These are phyloP conservation scores for Scenedesmus sp. DNA, from an alignment of 163 green algal genomes.

Conservation along the genomic window DNA sequence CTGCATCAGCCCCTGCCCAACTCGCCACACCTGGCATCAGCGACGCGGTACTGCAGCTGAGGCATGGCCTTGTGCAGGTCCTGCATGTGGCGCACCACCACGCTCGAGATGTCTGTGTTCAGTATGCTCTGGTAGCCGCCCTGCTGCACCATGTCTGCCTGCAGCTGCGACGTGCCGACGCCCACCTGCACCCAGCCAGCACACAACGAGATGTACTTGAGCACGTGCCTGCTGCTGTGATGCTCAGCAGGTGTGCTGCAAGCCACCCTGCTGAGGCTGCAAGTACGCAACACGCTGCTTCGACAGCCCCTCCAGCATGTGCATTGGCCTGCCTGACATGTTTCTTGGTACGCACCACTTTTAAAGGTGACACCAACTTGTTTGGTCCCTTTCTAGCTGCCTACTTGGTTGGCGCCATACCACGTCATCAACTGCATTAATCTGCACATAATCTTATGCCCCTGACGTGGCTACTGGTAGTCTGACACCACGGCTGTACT, in stretches of 20 bases:
- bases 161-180: constrained; percentile 69
- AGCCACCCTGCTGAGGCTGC: background rate
- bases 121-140: constrained; percentile 62
- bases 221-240: background rate
- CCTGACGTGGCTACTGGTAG: background rate
- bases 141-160: constrained; percentile 67
- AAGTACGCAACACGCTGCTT: too few relatives aligned
- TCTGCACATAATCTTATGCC: background rate
- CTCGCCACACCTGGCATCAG: constrained; percentile 56
- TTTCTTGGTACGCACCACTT: too few relatives aligned
- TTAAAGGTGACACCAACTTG: too few relatives aligned
- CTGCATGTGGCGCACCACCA: constrained; percentile 61
- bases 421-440: background rate
- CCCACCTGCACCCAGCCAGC: constrained; percentile 60
- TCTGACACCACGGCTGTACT: background rate
- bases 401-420: background rate
- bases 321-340: background rate
- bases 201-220: background rate
- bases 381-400: too few relatives aligned
- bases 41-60: constrained; percentile 61
- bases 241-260: background rate
- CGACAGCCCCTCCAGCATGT: background rate
- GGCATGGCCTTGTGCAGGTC: constrained; percentile 50
- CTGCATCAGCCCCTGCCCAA: too few relatives aligned
- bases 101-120: constrained; percentile 66